Percentiles rank a stretch among this genome's conserved stretches.
Conservation (phyloP, 2,329 filamentous ascomycete species). For the Cladosporium sp. region DNA sequence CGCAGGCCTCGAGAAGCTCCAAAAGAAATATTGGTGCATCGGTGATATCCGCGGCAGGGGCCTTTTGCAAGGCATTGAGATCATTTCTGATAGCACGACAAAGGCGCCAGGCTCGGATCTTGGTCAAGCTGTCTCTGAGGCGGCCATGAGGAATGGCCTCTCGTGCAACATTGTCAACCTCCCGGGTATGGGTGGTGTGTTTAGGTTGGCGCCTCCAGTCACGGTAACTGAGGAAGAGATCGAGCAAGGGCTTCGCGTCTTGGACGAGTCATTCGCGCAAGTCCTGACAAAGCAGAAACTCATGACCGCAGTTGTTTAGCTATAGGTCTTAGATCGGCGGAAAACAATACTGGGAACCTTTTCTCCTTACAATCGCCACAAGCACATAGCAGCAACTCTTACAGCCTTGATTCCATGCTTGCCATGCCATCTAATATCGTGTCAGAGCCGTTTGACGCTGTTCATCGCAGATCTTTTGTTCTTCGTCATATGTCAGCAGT, state of each 20-base stretch:
- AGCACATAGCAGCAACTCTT: too few species aligned
- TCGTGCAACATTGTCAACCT: constrained; percentile 21
- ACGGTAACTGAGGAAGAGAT: constrained; percentile 19
- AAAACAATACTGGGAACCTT: too few species aligned
- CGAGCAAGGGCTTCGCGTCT: constrained; percentile 45
- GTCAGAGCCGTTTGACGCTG: too few species aligned
- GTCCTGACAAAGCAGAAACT: constrained; percentile 7
- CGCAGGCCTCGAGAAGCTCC: constrained; percentile 15
- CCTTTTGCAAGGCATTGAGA: constrained; percentile 20
- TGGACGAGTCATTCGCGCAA: constrained; percentile 48
- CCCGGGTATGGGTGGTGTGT: constrained; percentile 20
- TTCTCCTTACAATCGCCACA: too few species aligned
- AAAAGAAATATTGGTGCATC: constrained; percentile 22
- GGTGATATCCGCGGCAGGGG: constrained; percentile 22
- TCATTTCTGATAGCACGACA: constrained; percentile 16
- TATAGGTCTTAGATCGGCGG: too few species aligned
- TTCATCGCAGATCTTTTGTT: too few species aligned
- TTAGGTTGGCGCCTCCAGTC: constrained; percentile 20
- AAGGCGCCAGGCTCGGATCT: constrained; percentile 19
- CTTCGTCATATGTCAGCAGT: too few species aligned
- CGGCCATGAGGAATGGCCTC: constrained; percentile 17
- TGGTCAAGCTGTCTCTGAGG: constrained; percentile 18
- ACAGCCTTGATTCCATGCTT: too few species aligned
- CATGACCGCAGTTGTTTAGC: background rate
- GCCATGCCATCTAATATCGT: too few species aligned